These are phyloP conservation scores for Rhodamnia argentea DNA, from an alignment of 345 rosid genomes.

Conservation along the genomic window DNA sequence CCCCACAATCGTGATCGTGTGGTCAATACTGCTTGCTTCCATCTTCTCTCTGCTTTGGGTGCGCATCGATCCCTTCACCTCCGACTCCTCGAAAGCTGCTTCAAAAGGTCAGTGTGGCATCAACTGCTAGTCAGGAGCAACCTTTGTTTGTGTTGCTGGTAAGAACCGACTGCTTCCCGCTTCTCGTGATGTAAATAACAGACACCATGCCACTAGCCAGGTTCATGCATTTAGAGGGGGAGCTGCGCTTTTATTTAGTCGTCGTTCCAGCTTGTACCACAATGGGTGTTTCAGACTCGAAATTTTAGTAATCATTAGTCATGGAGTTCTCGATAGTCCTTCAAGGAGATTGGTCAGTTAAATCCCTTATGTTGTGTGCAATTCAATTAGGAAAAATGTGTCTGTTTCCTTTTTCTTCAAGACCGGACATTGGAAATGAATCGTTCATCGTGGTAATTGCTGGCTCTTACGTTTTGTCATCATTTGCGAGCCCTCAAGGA, in stretches of 20 bases:
- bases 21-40: conserved; percentile 14
- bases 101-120: conserved; percentile 13
- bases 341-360: neutral
- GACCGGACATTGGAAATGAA: neutral
- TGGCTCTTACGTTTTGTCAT: neutral
- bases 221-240: neutral
- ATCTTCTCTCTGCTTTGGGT: conserved; percentile 17
- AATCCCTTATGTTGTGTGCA: neutral
- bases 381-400: neutral
- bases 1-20: conserved; percentile 12
- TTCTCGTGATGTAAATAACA: neutral
- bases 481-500: neutral
- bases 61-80: conserved; percentile 8
- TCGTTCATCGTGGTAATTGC: neutral
- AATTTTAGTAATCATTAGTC: neutral
- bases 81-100: neutral
- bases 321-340: neutral
- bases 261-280: neutral
- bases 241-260: neutral
- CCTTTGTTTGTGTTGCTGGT: neutral
- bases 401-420: neutral
- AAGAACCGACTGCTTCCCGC: neutral
- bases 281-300: neutral
- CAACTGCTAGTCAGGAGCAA: conserved; percentile 11
- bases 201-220: neutral